Evolutionary conservation across 78 protist species (phyloP).

Genomic region (Emiliania huxleyi): DNA sequence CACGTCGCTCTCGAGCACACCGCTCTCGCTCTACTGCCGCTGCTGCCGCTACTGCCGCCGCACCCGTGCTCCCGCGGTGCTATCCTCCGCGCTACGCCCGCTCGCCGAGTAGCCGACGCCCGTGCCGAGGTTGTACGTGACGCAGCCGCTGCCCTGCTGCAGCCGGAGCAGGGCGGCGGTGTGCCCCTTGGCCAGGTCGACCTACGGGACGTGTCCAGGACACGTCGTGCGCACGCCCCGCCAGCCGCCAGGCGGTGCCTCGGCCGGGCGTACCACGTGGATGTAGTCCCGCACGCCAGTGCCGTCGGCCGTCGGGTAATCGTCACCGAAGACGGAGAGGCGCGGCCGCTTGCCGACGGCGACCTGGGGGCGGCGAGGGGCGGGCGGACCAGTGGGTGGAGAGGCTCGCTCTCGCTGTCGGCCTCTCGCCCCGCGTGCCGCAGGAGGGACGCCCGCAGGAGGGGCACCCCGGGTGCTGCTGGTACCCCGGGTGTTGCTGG

Average conservation of each 20-base stretch:
- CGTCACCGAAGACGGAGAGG: constrained; percentile 90
- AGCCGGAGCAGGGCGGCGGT: constrained; percentile 66
- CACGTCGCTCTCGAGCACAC: too few relatives aligned
- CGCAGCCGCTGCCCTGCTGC: neutral
- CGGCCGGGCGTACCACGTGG: too few relatives aligned
- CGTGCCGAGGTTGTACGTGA: constrained; percentile 86
- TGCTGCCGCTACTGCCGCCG: too few relatives aligned
- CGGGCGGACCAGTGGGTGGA: neutral
- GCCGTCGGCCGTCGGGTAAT: constrained; percentile 89
- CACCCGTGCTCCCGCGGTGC: too few relatives aligned
- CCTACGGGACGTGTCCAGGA: too few relatives aligned
- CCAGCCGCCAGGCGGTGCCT: too few relatives aligned
- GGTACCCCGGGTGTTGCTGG: too few relatives aligned
- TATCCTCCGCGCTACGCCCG: too few relatives aligned
- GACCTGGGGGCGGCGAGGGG: constrained; percentile 58
- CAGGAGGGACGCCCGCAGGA: too few relatives aligned
- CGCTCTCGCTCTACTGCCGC: too few relatives aligned
- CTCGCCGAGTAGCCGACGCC: constrained; percentile 84
- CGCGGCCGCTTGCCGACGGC: constrained; percentile 82
- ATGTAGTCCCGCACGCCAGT: constrained; percentile 97
- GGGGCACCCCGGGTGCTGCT: too few relatives aligned
- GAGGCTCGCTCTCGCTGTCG: neutral
- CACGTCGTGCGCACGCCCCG: too few relatives aligned
- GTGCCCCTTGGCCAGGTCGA: constrained; percentile 92
- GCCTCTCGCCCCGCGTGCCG: neutral